Evolutionary conservation across 305 asterid genomes (phyloP).

Genomic region (Galium porrigens): DNA sequence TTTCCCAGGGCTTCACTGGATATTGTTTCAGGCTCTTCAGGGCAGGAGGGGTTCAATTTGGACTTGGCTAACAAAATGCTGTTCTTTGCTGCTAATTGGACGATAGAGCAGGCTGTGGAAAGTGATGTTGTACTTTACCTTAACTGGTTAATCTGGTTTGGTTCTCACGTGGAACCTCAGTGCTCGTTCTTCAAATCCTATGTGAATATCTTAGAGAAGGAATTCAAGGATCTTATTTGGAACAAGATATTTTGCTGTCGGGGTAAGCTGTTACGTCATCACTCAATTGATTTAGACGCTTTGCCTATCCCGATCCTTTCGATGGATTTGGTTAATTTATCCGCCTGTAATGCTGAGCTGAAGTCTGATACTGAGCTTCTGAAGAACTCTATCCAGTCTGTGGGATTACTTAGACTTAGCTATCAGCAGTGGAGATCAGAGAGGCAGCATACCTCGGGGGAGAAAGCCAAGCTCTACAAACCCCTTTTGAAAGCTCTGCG

Average conservation of each 20-base stretch:
- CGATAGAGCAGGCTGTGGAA: constrained; percentile 67
- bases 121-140: constrained; percentile 55
- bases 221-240: constrained; percentile 66
- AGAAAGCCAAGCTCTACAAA: constrained; percentile 25
- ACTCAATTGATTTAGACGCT: constrained; percentile 20
- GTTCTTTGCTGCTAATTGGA: constrained; percentile 78
- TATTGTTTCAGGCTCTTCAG: constrained; percentile 17
- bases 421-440: constrained; percentile 69
- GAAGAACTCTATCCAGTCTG: constrained; percentile 37
- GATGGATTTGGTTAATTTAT: constrained; percentile 27
- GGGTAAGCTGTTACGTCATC: constrained; percentile 27
- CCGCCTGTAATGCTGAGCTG: constrained; percentile 25
- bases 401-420: constrained; percentile 46
- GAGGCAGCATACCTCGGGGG: constrained; percentile 17
- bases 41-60: constrained; percentile 26
- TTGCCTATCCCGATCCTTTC: constrained; percentile 43
- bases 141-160: constrained; percentile 64
- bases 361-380: constrained; percentile 30
- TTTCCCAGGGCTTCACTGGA: constrained; percentile 32
- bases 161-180: constrained; percentile 36
- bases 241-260: constrained; percentile 34
- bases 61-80: constrained; percentile 40
- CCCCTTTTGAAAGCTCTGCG: constrained; percentile 39
- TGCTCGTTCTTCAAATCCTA: constrained; percentile 36
- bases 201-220: constrained; percentile 39